Percentiles rank a stretch among this genome's conserved stretches.
These are phyloP conservation scores for Akanthomyces uredinophilus DNA, from an alignment of 2,329 filamentous ascomycete species.

Conservation along the genomic window DNA sequence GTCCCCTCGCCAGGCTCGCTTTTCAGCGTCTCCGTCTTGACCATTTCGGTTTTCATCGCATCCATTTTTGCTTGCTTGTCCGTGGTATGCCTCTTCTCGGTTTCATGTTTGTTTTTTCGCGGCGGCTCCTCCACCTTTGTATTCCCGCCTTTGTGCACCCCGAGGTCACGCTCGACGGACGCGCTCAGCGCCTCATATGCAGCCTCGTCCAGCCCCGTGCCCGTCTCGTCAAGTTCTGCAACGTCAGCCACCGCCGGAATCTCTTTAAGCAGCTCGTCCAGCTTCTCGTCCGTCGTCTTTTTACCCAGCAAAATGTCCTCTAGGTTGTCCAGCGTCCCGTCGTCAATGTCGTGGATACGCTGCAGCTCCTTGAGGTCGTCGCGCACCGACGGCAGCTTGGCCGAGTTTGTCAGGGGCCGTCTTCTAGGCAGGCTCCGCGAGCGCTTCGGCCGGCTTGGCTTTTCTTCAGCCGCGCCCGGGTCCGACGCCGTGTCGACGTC, in stretches of 20 bases:
- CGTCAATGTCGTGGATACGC: constrained; percentile 49
- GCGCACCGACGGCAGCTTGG: constrained; percentile 47
- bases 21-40: not conserved
- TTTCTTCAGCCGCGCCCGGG: constrained; percentile 7
- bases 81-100: not conserved
- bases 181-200: constrained; percentile 6
- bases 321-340: constrained; percentile 55
- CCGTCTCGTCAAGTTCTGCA: not conserved
- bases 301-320: constrained; percentile 44
- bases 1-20: not conserved
- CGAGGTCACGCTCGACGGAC: constrained; percentile 9
- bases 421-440: constrained; percentile 38
- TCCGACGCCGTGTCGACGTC: constrained; percentile 28
- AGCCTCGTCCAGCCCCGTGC: not conserved
- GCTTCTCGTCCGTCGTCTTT: constrained; percentile 24
- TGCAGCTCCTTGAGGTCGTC: constrained; percentile 53
- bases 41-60: not conserved
- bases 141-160: not conserved
- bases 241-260: constrained; percentile 14
- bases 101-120: not conserved
- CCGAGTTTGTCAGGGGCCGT: constrained; percentile 47
- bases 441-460: constrained; percentile 19
- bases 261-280: constrained; percentile 24
- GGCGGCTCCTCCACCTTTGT: not conserved
- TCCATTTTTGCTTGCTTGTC: too few species aligned